Base-by-base conservation (phyloP, 139 green algal genomes). In the Dunaliella primolecta region DNA sequence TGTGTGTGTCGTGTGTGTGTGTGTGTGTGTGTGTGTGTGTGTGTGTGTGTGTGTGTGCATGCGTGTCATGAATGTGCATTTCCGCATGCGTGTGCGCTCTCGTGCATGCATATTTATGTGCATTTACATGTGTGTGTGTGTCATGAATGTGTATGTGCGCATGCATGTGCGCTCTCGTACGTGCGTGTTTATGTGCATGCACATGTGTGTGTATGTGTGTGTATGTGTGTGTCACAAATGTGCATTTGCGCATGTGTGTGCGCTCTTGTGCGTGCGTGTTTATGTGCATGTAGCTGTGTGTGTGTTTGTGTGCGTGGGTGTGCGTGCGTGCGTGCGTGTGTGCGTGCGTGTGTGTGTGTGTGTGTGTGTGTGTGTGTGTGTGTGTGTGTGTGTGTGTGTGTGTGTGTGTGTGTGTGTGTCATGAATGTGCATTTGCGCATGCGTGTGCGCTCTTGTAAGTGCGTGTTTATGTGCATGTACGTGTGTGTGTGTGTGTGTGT, bases 301-400 rank as follows among this genome's bases (percentile, higher is more conserved):
- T 78, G 83, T 75, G 77, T 37, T 75, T 86, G 83, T 38, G 24
- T 23, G 29, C 79, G 33, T 56, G 70, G 32, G 70, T 86, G 57
- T 2, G 31, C 3, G 31, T 76, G n/a, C 33, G 24, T 34, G 34
- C 64, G 77, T 57, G 33, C 30, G 31, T 81, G 56, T 36, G 23
- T 35, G 7, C 36, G 29, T 81, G 85, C 7, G 74, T 86, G 7
- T 32, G 84, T 57, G 46, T 85, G 38, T 75, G 82, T 34, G 64
- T 86, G 46, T 79, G 72, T 79, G 30, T 79, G 72, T 33, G 30
- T 79, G n/a, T 79, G 30, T 79, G 72, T 79, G 30, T 79, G 72
- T 33, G 30, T 79, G 30, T 79, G 30, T 23, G 20, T 15, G 15
- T 15, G 15, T 15, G 15, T 64, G 46, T 15, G 15, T 25, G 15